Evolutionary conservation across 2,329 filamentous ascomycete genomes (phyloP), one percentile per base, ranked within the genome.

Genomic region (Epichloe aotearoae): DNA sequence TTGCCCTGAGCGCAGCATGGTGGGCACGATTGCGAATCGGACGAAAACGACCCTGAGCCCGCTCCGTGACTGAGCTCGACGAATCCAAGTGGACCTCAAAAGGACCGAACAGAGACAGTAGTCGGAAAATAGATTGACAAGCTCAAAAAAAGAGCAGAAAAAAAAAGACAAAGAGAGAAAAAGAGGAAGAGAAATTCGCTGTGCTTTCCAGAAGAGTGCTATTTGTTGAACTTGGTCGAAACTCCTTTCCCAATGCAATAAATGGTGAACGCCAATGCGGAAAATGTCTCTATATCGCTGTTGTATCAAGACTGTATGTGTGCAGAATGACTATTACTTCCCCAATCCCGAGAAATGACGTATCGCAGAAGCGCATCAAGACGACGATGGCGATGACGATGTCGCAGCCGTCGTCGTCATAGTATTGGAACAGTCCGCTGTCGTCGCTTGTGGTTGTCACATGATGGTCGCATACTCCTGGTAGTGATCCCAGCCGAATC

Each of bases 381-480:
- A 69, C 10, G 38, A 36, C 30, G n/a, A 23, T 7, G 23, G 23
- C 23, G 42, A 17, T 4, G 26, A 42, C 41, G 39, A 44, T 26
- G 47, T 14, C 19, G 39, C 19, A 8, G 34, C 33, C 41, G 34
- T 17, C 59, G 69, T 69, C 61, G 70, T 73, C 57, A 72, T 74
- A 59, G 70, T 70, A 63, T 68, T 68, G 59, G 72, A 70, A 62
- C 70, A 71, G 61, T 71, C 66, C 62, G 66, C 68, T 64, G 69
- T 65, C 63, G 65, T 67, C 56, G 70, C 64, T 65, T 69, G 62
- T 80, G 75, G 69, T 80, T 79, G 75, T 86, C 86, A 96, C 75
- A 95, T 95, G 58, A 84, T 89, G 56, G 87, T 83, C 59, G 87
- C 78, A 66, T 90, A 94, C 67, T 91, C 87, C 63, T 86, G 85